Evolutionary conservation across 495 filamentous ascomycete genomes (phyloP), one percentile per base, ranked within the genome.

Genomic region (Lophiostoma macrostomum): DNA sequence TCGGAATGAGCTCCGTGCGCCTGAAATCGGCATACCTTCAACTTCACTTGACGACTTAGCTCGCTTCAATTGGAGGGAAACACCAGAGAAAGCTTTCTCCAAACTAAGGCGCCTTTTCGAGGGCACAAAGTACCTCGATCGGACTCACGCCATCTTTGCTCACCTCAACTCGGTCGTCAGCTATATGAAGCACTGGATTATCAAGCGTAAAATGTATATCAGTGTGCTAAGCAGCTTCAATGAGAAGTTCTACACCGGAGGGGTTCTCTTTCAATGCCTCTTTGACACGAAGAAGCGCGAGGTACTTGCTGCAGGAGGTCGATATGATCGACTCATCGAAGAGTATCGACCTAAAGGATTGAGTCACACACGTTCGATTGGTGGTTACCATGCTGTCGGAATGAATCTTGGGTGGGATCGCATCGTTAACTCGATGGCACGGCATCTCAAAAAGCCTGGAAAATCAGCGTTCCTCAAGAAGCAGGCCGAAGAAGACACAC

Each of bases 351-450:
- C 81, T 11, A 81, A 76, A 47, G 75, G 80, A 41, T 73, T 76
- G 22, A 72, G 70, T 35, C 46, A 57, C n/a, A 59, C 19, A 50
- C 41, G 50, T n/a, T 16, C 35, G 3, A 56, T 43, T 11, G 31
- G 25, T 10, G 56, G 76, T 42, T 73, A 75, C 34, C 88, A 91
- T 61, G 91, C 88, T 8, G 93, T 97, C 30, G 93, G 93, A 2
- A 94, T 96, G 64, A 91, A 91, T 58, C 72, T 98, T 29, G 87
- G 87, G 22, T 95, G 88, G 80, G 90, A 96, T 60, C 81, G 85
- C 55, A 75, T 91, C 11, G 79, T 82, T 47, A 76, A 74, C 5
- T 75, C 79, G 32, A 83, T 90, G 84, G 64, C 76, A 50, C 71
- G 83, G 54, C 75, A 85, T 50, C 76, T 87, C 19, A 84, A 84